These are phyloP conservation scores for Petunia axillaris DNA, from an alignment of 257 asterid species.

Conservation along the genomic window DNA sequence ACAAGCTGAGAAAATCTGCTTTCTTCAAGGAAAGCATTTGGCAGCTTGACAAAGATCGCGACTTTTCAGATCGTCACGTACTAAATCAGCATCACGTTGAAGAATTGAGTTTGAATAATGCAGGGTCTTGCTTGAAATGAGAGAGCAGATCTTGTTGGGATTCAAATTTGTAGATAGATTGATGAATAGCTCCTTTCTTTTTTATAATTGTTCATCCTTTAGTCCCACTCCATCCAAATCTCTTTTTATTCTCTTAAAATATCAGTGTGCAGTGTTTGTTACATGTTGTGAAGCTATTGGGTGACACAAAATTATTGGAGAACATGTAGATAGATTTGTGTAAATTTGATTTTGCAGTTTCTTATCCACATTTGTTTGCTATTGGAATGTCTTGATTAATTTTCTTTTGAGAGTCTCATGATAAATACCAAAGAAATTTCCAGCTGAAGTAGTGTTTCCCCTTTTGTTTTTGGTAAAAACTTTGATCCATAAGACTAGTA, in stretches of 20 bases:
- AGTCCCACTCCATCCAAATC: background rate
- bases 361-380: constrained; percentile 7
- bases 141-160: constrained; percentile 28
- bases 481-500: background rate
- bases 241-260: constrained; percentile 10
- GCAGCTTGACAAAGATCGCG: constrained; percentile 1
- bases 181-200: constrained; percentile 7
- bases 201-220: constrained; percentile 22
- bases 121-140: constrained; percentile 34
- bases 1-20: background rate
- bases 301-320: background rate
- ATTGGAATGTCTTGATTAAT: background rate
- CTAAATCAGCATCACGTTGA: background rate
- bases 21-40: background rate
- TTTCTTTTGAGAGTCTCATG: background rate
- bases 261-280: constrained; percentile 12
- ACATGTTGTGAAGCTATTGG: constrained; percentile 3
- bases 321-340: constrained; percentile 19
- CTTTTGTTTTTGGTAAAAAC: background rate
- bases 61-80: background rate
- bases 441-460: background rate
- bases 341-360: constrained; percentile 23
- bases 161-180: constrained; percentile 39
- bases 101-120: constrained; percentile 22
- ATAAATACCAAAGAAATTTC: background rate